Conservation (phyloP, 2,329 filamentous ascomycete genomes). For the Hymenoscyphus fraxineus region DNA sequence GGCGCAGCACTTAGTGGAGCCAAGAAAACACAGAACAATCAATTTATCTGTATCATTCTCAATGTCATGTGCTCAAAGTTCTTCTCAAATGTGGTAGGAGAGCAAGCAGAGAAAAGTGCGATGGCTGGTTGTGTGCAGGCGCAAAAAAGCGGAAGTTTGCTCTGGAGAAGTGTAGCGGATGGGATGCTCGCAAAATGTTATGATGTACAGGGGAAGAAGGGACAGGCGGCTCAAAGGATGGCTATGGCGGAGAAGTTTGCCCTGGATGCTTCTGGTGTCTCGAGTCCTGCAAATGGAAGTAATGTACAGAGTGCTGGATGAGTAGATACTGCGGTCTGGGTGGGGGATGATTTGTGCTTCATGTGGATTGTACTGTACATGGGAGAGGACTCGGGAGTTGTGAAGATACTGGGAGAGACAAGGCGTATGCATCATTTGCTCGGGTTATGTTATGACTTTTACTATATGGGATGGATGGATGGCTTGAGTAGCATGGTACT, state of each 20-base stretch:
- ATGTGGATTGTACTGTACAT: neutral
- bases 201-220: slow-evolving; percentile 64
- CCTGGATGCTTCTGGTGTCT: neutral
- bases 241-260: slow-evolving; percentile 38
- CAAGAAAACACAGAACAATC: slow-evolving; percentile 66
- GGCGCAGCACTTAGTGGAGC: slow-evolving; percentile 68
- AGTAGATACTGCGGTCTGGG: neutral
- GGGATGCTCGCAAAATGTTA: slow-evolving; percentile 73
- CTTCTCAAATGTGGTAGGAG: slow-evolving; percentile 56
- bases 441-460: neutral
- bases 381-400: neutral
- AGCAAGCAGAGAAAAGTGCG: slow-evolving; percentile 74
- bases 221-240: slow-evolving; percentile 45
- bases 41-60: slow-evolving; percentile 78
- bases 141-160: slow-evolving; percentile 62
- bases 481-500: neutral
- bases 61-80: slow-evolving; percentile 81
- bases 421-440: neutral
- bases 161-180: slow-evolving; percentile 79
- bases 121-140: slow-evolving; percentile 66
- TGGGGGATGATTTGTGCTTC: neutral
- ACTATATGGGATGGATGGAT: neutral
- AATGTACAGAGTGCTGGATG: neutral
- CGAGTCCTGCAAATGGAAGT: neutral
- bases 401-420: neutral